Conservation (phyloP, 2,329 filamentous ascomycete species). For the Trichoderma lentiforme region DNA sequence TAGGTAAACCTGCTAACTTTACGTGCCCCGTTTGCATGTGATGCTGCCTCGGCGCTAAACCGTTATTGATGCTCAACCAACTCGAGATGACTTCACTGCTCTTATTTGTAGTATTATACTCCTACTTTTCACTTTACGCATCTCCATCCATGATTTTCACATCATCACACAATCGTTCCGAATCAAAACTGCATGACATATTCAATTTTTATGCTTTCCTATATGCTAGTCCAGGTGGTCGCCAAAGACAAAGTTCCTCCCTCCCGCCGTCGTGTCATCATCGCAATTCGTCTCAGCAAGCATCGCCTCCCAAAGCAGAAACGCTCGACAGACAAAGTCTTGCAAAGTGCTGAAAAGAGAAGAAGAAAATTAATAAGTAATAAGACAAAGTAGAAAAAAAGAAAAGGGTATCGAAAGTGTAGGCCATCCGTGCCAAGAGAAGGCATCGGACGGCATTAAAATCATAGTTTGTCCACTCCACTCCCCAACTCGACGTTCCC, state of each 20-base stretch:
- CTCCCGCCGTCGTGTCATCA: not conserved
- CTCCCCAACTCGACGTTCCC: not conserved
- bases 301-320: not conserved
- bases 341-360: not conserved
- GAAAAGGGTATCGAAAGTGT: constrained; percentile 28
- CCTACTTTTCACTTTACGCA: not conserved
- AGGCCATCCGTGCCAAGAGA: not conserved
- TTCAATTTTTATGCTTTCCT: not conserved
- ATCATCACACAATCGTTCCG: not conserved
- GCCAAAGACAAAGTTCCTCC: not conserved
- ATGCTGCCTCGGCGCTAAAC: constrained; percentile 2
- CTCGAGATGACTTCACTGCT: not conserved
- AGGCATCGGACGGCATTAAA: constrained; percentile 1
- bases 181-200: not conserved
- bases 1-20: not conserved
- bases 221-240: not conserved
- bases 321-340: not conserved
- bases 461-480: constrained; percentile 10
- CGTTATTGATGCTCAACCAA: not conserved
- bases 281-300: not conserved
- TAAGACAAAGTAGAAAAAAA: not conserved
- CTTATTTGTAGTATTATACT: not conserved
- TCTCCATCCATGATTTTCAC: not conserved
- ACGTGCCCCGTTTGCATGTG: constrained; percentile 1
- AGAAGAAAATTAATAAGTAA: not conserved